Conservation (phyloP, 176 grass and related monocot species). For the Elymus sibiricus region DNA sequence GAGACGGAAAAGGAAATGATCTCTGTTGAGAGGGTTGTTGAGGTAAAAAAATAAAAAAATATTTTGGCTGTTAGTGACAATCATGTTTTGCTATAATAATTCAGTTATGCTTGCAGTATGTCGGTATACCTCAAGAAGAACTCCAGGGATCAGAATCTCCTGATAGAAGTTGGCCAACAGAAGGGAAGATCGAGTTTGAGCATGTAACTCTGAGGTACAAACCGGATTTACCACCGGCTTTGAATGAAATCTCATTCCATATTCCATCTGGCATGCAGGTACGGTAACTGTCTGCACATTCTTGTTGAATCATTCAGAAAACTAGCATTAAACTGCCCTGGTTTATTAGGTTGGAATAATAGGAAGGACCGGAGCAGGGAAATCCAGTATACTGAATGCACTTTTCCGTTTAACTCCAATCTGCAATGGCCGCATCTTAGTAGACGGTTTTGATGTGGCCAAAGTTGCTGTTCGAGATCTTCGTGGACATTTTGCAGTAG, state of each 20-base stretch:
- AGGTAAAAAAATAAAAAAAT: constrained; percentile 46
- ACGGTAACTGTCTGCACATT: not conserved
- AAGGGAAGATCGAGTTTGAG: constrained; percentile 79
- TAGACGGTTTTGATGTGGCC: constrained; percentile 69
- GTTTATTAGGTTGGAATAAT: constrained; percentile 84
- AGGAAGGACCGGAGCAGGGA: constrained; percentile 95
- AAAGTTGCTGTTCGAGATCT: constrained; percentile 65
- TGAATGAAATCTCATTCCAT: constrained; percentile 67
- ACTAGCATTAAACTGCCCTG: not conserved
- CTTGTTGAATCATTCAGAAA: constrained; percentile 6
- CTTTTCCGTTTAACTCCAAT: constrained; percentile 75
- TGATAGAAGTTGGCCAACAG: constrained; percentile 55
- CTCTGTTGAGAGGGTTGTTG: constrained; percentile 82
- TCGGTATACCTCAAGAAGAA: constrained; percentile 79
- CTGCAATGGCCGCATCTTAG: constrained; percentile 64
- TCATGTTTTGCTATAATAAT: constrained; percentile 15
- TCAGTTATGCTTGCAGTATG: constrained; percentile 46
- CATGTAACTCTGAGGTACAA: constrained; percentile 83
- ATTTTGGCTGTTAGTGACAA: not conserved
- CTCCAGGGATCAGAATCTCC: constrained; percentile 54
- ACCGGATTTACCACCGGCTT: constrained; percentile 58
- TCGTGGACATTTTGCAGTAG: constrained; percentile 74
- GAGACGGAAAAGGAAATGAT: constrained; percentile 99
- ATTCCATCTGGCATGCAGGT: constrained; percentile 81
- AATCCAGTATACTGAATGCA: constrained; percentile 95